A percentile compares a stretch with the other conserved stretches of the same genome.
Conservation (phyloP, 805 yeast species). For the Sugiyamaella smithiae region DNA sequence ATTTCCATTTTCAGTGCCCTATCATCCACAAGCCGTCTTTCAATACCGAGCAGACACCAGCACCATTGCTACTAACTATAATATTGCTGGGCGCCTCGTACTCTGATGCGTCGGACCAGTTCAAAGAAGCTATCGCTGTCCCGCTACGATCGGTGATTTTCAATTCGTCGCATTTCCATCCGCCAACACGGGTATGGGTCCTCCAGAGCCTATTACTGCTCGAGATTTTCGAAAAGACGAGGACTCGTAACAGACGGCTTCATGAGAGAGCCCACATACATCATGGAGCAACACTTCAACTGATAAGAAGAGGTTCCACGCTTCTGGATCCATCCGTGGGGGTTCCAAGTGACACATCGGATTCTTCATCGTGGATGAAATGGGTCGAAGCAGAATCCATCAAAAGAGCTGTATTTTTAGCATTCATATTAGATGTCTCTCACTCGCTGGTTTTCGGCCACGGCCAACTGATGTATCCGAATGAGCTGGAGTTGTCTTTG, state of each 20-base stretch:
- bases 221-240: constrained; percentile 69
- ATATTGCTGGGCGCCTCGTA: constrained; percentile 49
- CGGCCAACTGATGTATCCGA: constrained; percentile 52
- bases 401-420: constrained; percentile 75
- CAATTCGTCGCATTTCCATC: constrained; percentile 65
- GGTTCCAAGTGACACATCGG: constrained; percentile 28
- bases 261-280: constrained; percentile 85
- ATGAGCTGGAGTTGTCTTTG: constrained; percentile 56
- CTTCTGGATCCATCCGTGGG: constrained; percentile 40
- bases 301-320: constrained; percentile 58
- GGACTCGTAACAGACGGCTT: constrained; percentile 58
- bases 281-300: constrained; percentile 81
- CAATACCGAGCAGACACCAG: constrained; percentile 44
- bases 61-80: constrained; percentile 53
- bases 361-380: constrained; percentile 43
- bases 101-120: constrained; percentile 21
- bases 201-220: constrained; percentile 67
- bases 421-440: constrained; percentile 73
- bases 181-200: constrained; percentile 75
- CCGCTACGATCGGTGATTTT: constrained; percentile 72
- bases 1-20: constrained; percentile 58
- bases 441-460: constrained; percentile 80
- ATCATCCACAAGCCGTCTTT: constrained; percentile 60
- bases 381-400: constrained; percentile 81
- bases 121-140: constrained; percentile 47